These are phyloP conservation scores for Penicillium cinerascens DNA, from an alignment of 495 filamentous ascomycete genomes.

Conservation along the genomic window DNA sequence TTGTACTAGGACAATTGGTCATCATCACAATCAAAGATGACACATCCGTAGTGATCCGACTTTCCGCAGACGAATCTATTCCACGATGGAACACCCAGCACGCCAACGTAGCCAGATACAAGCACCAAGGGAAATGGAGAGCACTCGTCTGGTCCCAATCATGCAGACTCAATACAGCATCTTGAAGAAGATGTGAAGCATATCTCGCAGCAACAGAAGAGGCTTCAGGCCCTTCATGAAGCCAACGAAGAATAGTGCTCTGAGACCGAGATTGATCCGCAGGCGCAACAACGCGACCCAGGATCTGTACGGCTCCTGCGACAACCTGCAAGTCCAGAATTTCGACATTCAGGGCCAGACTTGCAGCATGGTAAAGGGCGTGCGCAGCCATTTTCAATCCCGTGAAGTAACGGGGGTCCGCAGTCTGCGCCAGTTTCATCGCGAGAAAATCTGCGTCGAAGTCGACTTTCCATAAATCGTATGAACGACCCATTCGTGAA, in stretches of 20 bases:
- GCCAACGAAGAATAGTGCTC: slow-evolving; percentile 41
- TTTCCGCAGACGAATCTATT: slow-evolving; percentile 5
- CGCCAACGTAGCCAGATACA: slow-evolving; percentile 52
- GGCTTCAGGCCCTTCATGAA: slow-evolving; percentile 22
- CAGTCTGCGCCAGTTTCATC: slow-evolving; percentile 29
- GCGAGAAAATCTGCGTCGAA: slow-evolving; percentile 46
- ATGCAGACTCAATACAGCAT: slow-evolving; percentile 43
- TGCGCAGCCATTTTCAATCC: slow-evolving; percentile 39
- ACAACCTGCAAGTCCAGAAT: slow-evolving; percentile 54
- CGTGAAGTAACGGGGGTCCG: slow-evolving; percentile 34
- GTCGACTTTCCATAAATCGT: slow-evolving; percentile 52
- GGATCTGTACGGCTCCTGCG: slow-evolving; percentile 50
- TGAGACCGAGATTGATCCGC: slow-evolving; percentile 45
- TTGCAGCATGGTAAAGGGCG: slow-evolving; percentile 49
- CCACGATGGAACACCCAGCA: slow-evolving; percentile 50
- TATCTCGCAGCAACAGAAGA: slow-evolving; percentile 40
- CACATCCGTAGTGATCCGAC: slow-evolving; percentile 21
- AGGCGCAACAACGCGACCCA: slow-evolving; percentile 43
- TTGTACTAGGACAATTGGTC: slow-evolving; percentile 29
- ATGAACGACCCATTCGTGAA: slow-evolving; percentile 44
- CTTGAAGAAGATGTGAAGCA: slow-evolving; percentile 44
- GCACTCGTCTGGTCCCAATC: slow-evolving; percentile 49
- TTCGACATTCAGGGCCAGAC: slow-evolving; percentile 49
- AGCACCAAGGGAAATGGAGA: slow-evolving; percentile 55
- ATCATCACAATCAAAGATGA: slow-evolving; percentile 36